These are phyloP conservation scores for Saraca asoca DNA, from an alignment of 331 rosid genomes.

Conservation along the genomic window DNA sequence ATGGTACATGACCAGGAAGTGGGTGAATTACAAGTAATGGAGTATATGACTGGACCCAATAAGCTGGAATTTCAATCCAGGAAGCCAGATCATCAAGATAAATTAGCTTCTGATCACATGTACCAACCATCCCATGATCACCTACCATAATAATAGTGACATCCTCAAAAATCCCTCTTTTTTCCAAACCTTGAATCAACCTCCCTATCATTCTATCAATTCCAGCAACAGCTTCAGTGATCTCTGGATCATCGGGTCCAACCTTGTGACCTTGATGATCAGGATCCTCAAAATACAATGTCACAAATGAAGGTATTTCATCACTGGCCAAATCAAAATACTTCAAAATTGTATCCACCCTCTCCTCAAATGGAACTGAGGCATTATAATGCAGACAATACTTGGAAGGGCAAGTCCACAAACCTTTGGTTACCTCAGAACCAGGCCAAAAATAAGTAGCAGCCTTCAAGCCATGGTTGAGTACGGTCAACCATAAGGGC, in stretches of 20 bases:
- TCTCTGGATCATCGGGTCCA: slow-evolving; percentile 89
- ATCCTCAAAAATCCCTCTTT: slow-evolving; percentile 83
- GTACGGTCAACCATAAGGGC: slow-evolving; percentile 90
- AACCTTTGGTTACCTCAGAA: slow-evolving; percentile 87
- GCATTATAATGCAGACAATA: slow-evolving; percentile 60
- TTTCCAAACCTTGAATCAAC: slow-evolving; percentile 76
- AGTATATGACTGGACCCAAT: slow-evolving; percentile 66
- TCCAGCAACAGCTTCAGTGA: slow-evolving; percentile 72
- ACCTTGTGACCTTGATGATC: slow-evolving; percentile 92
- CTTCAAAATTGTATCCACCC: slow-evolving; percentile 64
- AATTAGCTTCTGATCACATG: slow-evolving; percentile 82
- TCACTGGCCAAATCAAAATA: slow-evolving; percentile 72
- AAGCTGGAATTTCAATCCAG: slow-evolving; percentile 62
- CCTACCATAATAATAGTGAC: slow-evolving; percentile 80
- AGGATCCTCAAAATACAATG: slow-evolving; percentile 94
- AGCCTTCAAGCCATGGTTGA: slow-evolving; percentile 71
- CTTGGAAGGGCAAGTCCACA: slow-evolving; percentile 67
- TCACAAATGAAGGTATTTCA: slow-evolving; percentile 80
- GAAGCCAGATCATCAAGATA: slow-evolving; percentile 70
- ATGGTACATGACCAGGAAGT: slow-evolving; percentile 41
- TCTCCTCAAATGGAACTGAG: slow-evolving; percentile 77
- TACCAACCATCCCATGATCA: slow-evolving; percentile 99
- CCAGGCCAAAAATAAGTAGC: slow-evolving; percentile 94
- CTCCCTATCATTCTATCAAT: slow-evolving; percentile 85
- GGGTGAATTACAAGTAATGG: slow-evolving; percentile 82